phyloP scores from a whole-genome alignment of 495 filamentous ascomycete genomes.

The Hyphodiscus hymeniophilus region DNA sequence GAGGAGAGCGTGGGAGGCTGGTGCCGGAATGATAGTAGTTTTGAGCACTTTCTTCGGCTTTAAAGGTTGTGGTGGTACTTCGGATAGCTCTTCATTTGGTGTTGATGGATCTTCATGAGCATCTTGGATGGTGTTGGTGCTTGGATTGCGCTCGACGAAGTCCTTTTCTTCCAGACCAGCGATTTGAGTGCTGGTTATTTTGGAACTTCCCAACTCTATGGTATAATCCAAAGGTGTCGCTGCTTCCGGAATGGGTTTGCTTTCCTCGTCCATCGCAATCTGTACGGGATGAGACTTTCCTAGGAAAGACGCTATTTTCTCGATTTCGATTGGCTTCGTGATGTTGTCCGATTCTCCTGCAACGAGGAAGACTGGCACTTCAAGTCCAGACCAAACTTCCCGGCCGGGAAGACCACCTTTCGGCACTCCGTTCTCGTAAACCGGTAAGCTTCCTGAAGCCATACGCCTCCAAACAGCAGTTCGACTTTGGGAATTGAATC shows the following conservation, averaged over 20 bases:
- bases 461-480: constrained; percentile 80
- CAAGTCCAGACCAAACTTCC: constrained; percentile 64
- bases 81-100: constrained; percentile 25
- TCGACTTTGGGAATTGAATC: constrained; percentile 75
- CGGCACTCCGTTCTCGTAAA: constrained; percentile 38
- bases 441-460: constrained; percentile 62
- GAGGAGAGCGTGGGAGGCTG: constrained; percentile 76
- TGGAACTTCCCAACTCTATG: constrained; percentile 12
- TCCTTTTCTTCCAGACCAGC: constrained; percentile 30
- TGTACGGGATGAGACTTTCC: constrained; percentile 22
- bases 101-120: constrained; percentile 39
- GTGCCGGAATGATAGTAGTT: constrained; percentile 62
- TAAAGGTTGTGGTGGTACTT: constrained; percentile 32
- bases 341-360: constrained; percentile 71
- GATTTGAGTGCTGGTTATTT: constrained; percentile 22
- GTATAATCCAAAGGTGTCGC: constrained; percentile 34
- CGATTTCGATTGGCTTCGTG: constrained; percentile 60
- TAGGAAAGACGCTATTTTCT: constrained; percentile 46
- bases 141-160: constrained; percentile 6
- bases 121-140: constrained; percentile 22
- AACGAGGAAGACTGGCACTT: constrained; percentile 67
- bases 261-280: constrained; percentile 27
- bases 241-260: constrained; percentile 37
- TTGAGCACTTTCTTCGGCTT: constrained; percentile 50
- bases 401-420: constrained; percentile 60